These are phyloP conservation scores for Haberlea rhodopensis DNA, from an alignment of 257 asterid species.

Conservation along the genomic window DNA sequence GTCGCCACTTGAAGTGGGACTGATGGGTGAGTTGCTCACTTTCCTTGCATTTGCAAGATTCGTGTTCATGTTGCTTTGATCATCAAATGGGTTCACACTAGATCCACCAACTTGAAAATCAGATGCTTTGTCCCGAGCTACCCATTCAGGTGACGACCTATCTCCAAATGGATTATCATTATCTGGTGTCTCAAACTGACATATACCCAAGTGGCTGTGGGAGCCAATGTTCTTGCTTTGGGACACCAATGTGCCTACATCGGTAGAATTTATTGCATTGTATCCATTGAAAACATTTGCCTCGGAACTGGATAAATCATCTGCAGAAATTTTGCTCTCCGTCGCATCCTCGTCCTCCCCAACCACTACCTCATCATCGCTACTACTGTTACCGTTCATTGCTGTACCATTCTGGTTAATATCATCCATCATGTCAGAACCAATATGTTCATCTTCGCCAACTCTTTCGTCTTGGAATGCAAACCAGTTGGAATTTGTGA, in stretches of 20 bases:
- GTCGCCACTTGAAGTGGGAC: constrained; percentile 41
- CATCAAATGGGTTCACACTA: constrained; percentile 65
- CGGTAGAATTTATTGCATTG: constrained; percentile 19
- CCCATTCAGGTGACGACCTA: constrained; percentile 89
- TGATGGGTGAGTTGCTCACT: constrained; percentile 23
- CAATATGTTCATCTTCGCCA: constrained; percentile 46
- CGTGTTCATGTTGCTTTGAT: constrained; percentile 30
- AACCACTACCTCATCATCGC: constrained; percentile 91
- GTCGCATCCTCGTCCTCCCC: constrained; percentile 78
- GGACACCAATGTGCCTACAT: constrained; percentile 24
- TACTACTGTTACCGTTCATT: constrained; percentile 56
- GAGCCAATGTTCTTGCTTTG: constrained; percentile 35
- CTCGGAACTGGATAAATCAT: constrained; percentile 33
- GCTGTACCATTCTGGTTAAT: constrained; percentile 55
- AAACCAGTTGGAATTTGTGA: constrained; percentile 99
- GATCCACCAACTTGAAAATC: constrained; percentile 63
- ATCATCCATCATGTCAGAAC: constrained; percentile 55
- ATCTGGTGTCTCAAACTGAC: constrained; percentile 62
- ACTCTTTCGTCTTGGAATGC: constrained; percentile 81
- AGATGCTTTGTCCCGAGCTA: constrained; percentile 74
- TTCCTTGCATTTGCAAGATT: constrained; percentile 29
- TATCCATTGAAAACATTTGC: constrained; percentile 32
- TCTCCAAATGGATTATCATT: constrained; percentile 72
- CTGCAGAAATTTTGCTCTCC: constrained; percentile 36
- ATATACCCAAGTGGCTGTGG: constrained; percentile 50